Base-by-base conservation (phyloP, 441 rosid genomes). In the Populus trichocarpa region DNA sequence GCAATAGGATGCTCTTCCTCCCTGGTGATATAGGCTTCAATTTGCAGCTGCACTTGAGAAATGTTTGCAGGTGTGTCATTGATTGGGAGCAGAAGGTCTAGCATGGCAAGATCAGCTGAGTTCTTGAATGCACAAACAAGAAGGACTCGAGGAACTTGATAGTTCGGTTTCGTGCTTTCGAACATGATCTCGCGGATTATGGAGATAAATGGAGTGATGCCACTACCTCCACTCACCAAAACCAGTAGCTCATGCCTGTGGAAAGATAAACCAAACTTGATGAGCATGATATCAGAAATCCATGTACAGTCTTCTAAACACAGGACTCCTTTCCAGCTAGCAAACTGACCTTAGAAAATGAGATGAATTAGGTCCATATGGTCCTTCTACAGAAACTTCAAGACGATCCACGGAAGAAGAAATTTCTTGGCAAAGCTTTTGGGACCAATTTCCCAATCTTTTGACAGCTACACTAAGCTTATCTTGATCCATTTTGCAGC, bases 161-260 rank as follows among this genome's bases (percentile, higher is more conserved):
- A 40, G 73, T 84, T 80, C 33, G 81, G 75, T 32, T 53, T 80
- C 72, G 87, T 71, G 78, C 86, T 85, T 69, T 82, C 79, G 75
- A 79, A 86, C 67, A 93, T 86, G 50, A 89, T 71, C 78, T 93
- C 92, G 53, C 97, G 89, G 72, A 93, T 87, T 73, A 95, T 70
- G 68, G 97, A 95, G 75, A 93, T 85, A 76, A 93, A 93, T 1
- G 98, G 97, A 53, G 96, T 87, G 18, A 95, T 89, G 18, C 97
- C 98, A 78, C 97, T 95, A 66, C 97, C 97, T 70, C 98, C 98
- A 42, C 97, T 85, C 76, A 95, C 91, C 96, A 95, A 82, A 77
- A 93, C 94, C 35, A 95, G 81, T 69, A 81, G 81, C 36, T 89
- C 94, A 67, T 93, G 92, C 89, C 97, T 83, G 78, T 11, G 23